These are phyloP conservation scores for Linum usitatissimum DNA, from an alignment of 345 rosid genomes.

Conservation along the genomic window DNA sequence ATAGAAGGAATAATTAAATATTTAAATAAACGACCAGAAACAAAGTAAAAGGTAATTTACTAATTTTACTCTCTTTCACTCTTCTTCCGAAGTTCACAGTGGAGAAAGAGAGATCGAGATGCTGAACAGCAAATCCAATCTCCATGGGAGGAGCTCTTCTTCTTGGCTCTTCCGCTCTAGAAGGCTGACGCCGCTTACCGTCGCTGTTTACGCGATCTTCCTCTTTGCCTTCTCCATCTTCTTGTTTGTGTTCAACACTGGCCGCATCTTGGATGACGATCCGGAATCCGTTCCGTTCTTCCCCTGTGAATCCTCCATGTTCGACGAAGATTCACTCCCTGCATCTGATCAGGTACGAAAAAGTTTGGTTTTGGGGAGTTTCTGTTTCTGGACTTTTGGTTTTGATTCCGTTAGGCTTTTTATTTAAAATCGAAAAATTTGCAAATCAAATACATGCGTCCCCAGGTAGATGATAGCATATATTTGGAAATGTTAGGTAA, in stretches of 20 bases:
- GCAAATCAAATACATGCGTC: no score
- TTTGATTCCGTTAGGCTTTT: background rate
- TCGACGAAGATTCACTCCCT: background rate
- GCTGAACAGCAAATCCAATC: background rate
- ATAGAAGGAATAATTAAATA: no score
- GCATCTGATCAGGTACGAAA: background rate
- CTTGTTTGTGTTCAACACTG: constrained; percentile 18
- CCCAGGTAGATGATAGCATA: no score
- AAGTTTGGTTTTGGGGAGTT: background rate
- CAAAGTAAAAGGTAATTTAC: no score
- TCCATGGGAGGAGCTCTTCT: constrained; percentile 10
- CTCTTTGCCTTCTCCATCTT: constrained; percentile 27
- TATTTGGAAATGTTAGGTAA: no score
- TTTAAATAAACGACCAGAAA: no score
- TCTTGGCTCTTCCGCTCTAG: constrained; percentile 19
- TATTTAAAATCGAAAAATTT: no score
- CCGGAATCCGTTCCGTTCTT: constrained; percentile 12
- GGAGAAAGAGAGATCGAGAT: background rate
- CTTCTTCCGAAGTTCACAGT: background rate
- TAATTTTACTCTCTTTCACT: background rate
- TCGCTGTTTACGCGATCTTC: constrained; percentile 22
- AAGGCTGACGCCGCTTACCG: constrained; percentile 12
- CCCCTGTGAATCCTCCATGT: constrained; percentile 2
- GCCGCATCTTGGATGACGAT: constrained; percentile 29
- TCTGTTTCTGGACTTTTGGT: background rate